Evolutionary conservation across 306 rosid species (phyloP), one percentile per base, ranked within the genome.

Genomic region (Astragalus glycyphyllos): DNA sequence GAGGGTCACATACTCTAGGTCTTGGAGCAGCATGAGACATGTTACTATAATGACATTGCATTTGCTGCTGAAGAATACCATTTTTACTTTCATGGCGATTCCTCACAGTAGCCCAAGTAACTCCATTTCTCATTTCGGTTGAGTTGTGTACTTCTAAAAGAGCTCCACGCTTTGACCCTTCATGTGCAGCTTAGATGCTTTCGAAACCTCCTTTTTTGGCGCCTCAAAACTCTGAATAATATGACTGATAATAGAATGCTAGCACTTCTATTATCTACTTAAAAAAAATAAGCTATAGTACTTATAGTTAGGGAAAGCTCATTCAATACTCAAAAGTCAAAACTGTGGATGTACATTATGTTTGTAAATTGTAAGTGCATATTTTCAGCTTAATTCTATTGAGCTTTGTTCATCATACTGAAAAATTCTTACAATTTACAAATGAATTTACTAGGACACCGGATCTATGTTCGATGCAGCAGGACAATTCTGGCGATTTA

Each of bases 391-490:
- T n/a, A n/a, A n/a, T n/a, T n/a, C n/a, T n/a, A n/a, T n/a, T n/a
- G n/a, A n/a, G n/a, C n/a, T n/a, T n/a, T n/a, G n/a, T n/a, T n/a
- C n/a, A n/a, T n/a, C n/a, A n/a, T n/a, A n/a, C n/a, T n/a, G n/a
- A n/a, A n/a, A n/a, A n/a, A n/a, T 58, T 20, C 14, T 62, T 58
- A 41, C 8, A 38, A 12, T 55, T 55, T 55, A 26, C 53, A 37
- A 34, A 72, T 58, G 9, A 58, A 71, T 38, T 50, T 73, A 64
- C 65, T 48, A 93, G 98, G 83, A 90, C 98, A 31, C 98, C 94
- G 23, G 89, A 88, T 84, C 46, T 93, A 50, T 81, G 90, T 68
- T 31, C 34, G 4, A 86, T 92, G 83, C 96, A 92, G 81, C 96
- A 86, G 80, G 97, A 89, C 77, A 54, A 11, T 59, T 84, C 94